These are phyloP conservation scores for Tolypocladium endophyticum DNA, from an alignment of 2,329 filamentous ascomycete genomes.

Conservation along the genomic window DNA sequence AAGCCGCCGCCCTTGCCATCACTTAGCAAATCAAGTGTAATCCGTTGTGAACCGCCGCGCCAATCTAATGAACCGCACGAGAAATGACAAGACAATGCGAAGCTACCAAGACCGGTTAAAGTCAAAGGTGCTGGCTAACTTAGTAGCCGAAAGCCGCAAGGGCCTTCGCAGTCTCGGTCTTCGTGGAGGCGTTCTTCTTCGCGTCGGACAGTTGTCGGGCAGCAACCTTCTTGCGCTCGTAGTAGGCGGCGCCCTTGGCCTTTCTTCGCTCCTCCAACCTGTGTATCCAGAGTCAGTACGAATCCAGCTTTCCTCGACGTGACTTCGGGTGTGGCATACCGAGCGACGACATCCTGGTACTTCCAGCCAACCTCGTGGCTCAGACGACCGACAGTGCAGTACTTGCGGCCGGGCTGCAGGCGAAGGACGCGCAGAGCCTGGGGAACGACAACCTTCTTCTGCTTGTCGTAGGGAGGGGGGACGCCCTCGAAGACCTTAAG, in stretches of 20 bases:
- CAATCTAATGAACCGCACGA: conserved; percentile 44
- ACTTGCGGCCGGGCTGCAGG: conserved; percentile 98
- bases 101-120: conserved; percentile 18
- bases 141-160: conserved; percentile 92
- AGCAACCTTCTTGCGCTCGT: conserved; percentile 98
- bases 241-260: conserved; percentile 98
- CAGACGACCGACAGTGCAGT: conserved; percentile 97
- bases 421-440: conserved; percentile 94
- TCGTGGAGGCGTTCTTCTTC: conserved; percentile 82
- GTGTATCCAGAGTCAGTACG: conserved; percentile 12
- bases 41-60: conserved; percentile 40
- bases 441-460: conserved; percentile 99
- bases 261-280: conserved; percentile 99
- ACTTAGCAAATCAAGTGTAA: conserved; percentile 38
- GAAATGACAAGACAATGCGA: conserved; percentile 33
- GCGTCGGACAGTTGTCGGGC: conserved; percentile 84
- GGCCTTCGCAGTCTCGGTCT: conserved; percentile 78
- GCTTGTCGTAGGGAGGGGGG: conserved; percentile 97
- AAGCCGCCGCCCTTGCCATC: conserved; percentile 31
- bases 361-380: conserved; percentile 99
- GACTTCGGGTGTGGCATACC: conserved; percentile 49
- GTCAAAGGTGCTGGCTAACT: conserved; percentile 20
- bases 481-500: conserved; percentile 99
- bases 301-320: background rate
- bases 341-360: conserved; percentile 98